Percentiles rank a stretch among this genome's conserved stretches.
These are phyloP conservation scores for Brassica rapa DNA, from an alignment of 345 rosid genomes.

Conservation along the genomic window DNA sequence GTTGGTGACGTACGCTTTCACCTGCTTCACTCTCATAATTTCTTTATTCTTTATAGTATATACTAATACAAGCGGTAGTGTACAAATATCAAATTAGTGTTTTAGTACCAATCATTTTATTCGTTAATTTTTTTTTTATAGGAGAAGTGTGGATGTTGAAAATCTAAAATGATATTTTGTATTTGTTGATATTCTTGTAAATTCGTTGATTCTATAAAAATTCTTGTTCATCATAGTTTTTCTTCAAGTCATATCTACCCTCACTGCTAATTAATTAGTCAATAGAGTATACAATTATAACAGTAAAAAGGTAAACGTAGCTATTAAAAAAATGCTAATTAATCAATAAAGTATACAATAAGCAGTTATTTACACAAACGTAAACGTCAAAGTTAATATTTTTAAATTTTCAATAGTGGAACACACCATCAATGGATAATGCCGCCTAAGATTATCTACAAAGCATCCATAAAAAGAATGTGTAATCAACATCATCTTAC, in stretches of 20 bases:
- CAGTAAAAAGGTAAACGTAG: not conserved
- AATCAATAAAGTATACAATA: not conserved
- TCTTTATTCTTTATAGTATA: conserved; percentile 7
- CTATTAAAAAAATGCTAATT: not conserved
- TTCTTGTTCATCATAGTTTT: not conserved
- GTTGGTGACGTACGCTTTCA: conserved; percentile 28
- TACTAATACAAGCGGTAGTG: conserved; percentile 17
- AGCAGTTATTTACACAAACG: conserved; percentile 12
- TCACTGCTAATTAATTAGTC: conserved; percentile 7
- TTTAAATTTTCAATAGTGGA: conserved; percentile 16
- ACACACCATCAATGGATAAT: conserved; percentile 30
- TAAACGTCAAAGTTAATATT: conserved; percentile 8
- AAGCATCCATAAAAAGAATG: conserved; percentile 15
- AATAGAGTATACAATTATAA: conserved; percentile 5
- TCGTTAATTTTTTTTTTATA: not conserved
- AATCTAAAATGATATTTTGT: not conserved
- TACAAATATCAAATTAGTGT: conserved; percentile 31
- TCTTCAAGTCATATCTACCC: not conserved
- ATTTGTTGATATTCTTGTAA: conserved; percentile 7
- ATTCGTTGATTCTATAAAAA: conserved; percentile 15
- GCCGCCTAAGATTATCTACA: conserved; percentile 26
- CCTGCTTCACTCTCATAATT: conserved; percentile 29
- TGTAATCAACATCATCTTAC: conserved; percentile 16
- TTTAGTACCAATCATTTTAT: conserved; percentile 36
- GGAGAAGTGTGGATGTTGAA: conserved; percentile 24